Evolutionary conservation across 108 stramenopile genomes (phyloP), one percentile per base, ranked within the genome.

Genomic region (Skeletonema tropicum): DNA sequence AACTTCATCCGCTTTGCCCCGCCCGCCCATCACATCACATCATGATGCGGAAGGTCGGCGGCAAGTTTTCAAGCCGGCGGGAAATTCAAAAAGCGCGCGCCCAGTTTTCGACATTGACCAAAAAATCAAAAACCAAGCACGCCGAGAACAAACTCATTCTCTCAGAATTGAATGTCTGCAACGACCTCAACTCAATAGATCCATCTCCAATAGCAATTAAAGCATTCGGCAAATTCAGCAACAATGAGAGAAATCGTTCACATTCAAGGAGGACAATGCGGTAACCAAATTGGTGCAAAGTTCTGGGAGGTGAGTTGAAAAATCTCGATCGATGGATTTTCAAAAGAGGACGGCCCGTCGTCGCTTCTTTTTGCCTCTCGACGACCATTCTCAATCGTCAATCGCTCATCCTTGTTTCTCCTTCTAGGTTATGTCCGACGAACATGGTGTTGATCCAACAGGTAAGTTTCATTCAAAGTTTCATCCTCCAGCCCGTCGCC

Each of bases 211-310:
- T 55, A 8, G 52, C 23, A 49, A 19, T 49, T 8, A 55, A 55
- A 15, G 52, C 52, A 7, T 9, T 55, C 52, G 52, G 7, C 23
- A 23, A 55, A 36, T 35, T 52, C 36, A 48, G 21, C 52, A 49
- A 42, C 21, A 79, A 93, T 90, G 92, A 88, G 92, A 38, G 92
- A 94, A 68, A 94, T 94, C 73, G 92, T 94, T 57, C 92, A 94
- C 78, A 88, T 94, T 82, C 93, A 94, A 75, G 92, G 74, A 46
- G 92, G 92, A 30, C 90, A 92, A 83, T 89, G 88, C 73, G 90
- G 88, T 29, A 85, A 88, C 75, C 90, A 91, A 74, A 87, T 91
- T 80, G 89, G 90, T 55, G 90, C 92, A 49, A 89, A 90, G 81
- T 89, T 89, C 68, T 89, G 86, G 88, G 88, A 89, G 82, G 82